Evolutionary conservation across 495 filamentous ascomycete species (phyloP), one percentile per base, ranked within the genome.

Genomic region (Penicillium cataractarum): DNA sequence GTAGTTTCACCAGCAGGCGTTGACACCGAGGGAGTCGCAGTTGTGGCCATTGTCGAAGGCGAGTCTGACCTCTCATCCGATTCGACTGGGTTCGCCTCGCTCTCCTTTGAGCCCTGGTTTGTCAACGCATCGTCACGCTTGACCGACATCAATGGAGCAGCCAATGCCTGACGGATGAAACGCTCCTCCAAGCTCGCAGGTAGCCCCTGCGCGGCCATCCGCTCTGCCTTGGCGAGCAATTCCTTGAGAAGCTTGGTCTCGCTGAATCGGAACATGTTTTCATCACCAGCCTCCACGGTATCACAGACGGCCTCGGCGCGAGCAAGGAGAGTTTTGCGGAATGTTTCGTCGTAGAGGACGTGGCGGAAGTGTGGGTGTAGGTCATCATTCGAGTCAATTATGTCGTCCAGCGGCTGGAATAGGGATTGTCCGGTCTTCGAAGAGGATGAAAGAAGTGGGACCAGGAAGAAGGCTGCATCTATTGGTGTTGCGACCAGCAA

Each of bases 181-280:
- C 85, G 87, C 42, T 96, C 89, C 71, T 97, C 96, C 82, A 98
- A 82, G 65, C 90, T 97, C 42, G 76, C 74, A 10, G 95, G 93
- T 32, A 97, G 73, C 0, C 86, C 86, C 0, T 77, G 78, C 7
- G 78, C 74, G 21, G 81, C 81, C 84, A 97, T 92, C 0, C 78
- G 82, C 56, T 83, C 78, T 19, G 92, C 93, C 71, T 97, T 98
- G 17, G 67, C 63, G 21, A 91, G 57, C 21, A 98, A 67, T 62
- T 90, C 84, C 31, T 69, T 62, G n/a, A 91, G 58, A 13, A 97
- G 81, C 71, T 91, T 94, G 6, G 75, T 70, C 61, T 87, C 80
- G 63, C 78, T 94, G 22, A 95, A 81, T 27, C 91, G 86, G 72
- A 91, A 94, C 87, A 95, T 90, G 49, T 71, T 83, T 70, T 97